phyloP scores from a whole-genome alignment of 495 filamentous ascomycete genomes.

The Aspergillus haitiensis region DNA sequence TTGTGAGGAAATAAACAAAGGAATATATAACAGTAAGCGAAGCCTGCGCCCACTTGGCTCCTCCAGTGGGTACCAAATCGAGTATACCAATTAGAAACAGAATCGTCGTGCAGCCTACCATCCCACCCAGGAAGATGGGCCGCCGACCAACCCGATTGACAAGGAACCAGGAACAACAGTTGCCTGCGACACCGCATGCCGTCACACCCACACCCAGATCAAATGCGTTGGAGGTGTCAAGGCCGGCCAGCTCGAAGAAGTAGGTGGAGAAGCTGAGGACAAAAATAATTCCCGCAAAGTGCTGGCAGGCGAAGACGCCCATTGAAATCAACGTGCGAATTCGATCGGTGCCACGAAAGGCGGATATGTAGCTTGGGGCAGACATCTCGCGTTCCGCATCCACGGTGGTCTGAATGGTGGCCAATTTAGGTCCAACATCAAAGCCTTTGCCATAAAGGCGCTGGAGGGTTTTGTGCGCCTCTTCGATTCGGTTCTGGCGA shows the following conservation, averaged over 20 bases:
- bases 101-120: constrained; percentile 46
- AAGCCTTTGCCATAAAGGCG: constrained; percentile 29
- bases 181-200: constrained; percentile 32
- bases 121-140: constrained; percentile 52
- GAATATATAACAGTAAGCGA: constrained; percentile 58
- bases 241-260: constrained; percentile 63
- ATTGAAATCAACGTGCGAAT: constrained; percentile 46
- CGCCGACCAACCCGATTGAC: constrained; percentile 51
- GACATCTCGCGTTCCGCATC: not conserved
- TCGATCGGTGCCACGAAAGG: constrained; percentile 43
- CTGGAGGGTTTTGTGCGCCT: constrained; percentile 34
- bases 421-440: constrained; percentile 8
- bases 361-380: not conserved
- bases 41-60: constrained; percentile 53
- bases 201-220: constrained; percentile 29
- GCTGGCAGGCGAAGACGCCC: constrained; percentile 46
- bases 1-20: constrained; percentile 54
- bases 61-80: constrained; percentile 51
- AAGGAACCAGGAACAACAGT: constrained; percentile 28
- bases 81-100: constrained; percentile 62
- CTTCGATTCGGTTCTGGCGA: constrained; percentile 36
- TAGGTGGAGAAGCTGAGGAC: constrained; percentile 57
- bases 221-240: constrained; percentile 43
- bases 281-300: constrained; percentile 31
- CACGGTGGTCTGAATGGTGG: not conserved